Base-by-base conservation (phyloP, 768 basidiomycete genomes). In the Suillus paluster region DNA sequence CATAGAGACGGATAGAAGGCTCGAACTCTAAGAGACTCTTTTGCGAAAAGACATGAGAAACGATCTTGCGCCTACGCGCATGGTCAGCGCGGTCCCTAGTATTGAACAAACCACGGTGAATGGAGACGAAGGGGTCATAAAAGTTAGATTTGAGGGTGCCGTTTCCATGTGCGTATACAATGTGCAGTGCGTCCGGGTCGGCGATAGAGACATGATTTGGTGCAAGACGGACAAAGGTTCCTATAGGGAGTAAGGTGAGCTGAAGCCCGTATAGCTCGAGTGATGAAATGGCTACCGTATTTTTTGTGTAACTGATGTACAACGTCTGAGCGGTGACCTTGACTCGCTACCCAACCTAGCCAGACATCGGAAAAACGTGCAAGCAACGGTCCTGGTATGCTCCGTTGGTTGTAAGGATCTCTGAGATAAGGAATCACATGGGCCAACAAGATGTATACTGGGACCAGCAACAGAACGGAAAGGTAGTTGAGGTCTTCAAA, bases 1-100 rank as follows among this genome's bases (percentile, higher is more conserved):
- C 82, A 67, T 91, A 86, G 1, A 78, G 68, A 5, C 84, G 79
- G 58, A 94, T 84, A 63, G 92, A 85, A 0, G 92, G 91, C 72
- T 95, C 93, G 63, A 97, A 96, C 67, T 93, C 91, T 62, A 92
- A 72, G 5, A 97, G 92, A 59, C 76, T 91, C 79, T 95, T 95
- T 71, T 91, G 89, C 1, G 89, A 88, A 76, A 92, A 92, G 68
- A 93, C 89, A 70, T 92, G 86, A 1, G 92, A 89, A 50, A 97
- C 85, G 63, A 97, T 92, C 78, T 97, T 97, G 78, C 94, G 88
- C 77, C 95, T 97, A 46, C 94, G 86, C 7, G 91, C 83, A 71
- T 97, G 94, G 61, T 94, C 91, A 7, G 75, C 70, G 36, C 92
- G 86, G 69, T 90, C 85, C 49, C 92, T 86, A 19, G 90, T 91